Evolutionary conservation across 306 rosid species (phyloP).

Genomic region (Purshia tridentata): DNA sequence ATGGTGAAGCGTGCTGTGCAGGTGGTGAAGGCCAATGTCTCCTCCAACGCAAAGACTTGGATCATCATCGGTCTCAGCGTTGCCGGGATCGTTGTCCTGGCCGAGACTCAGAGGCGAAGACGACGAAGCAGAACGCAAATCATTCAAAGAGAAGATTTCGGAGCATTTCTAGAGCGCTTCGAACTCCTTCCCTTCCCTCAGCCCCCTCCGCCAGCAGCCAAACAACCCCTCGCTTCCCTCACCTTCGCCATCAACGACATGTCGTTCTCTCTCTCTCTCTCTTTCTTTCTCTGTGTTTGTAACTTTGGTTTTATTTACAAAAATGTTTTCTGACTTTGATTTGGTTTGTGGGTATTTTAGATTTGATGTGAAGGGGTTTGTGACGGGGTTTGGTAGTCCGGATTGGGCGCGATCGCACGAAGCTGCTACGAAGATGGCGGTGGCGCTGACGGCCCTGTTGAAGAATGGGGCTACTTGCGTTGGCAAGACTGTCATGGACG

Average conservation of each 20-base stretch:
- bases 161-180: slow-evolving; percentile 59
- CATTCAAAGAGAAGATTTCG: slow-evolving; percentile 34
- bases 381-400: slow-evolving; percentile 76
- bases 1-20: slow-evolving; percentile 48
- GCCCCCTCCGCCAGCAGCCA: slow-evolving; percentile 59
- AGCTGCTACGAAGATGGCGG: slow-evolving; percentile 53
- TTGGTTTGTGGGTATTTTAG: slow-evolving; percentile 32
- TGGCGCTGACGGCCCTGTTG: slow-evolving; percentile 51
- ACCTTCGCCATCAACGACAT: slow-evolving; percentile 62
- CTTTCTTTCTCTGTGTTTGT: neutral
- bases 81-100: slow-evolving; percentile 49
- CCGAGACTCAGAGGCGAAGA: slow-evolving; percentile 44
- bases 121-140: slow-evolving; percentile 19
- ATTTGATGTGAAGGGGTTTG: slow-evolving; percentile 61
- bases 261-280: slow-evolving; percentile 27
- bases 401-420: slow-evolving; percentile 68
- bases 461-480: slow-evolving; percentile 62
- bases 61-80: slow-evolving; percentile 55
- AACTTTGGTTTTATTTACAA: neutral
- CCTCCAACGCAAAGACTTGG: slow-evolving; percentile 67
- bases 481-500: slow-evolving; percentile 77
- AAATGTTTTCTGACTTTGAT: neutral
- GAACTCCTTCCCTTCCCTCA: slow-evolving; percentile 65
- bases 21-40: slow-evolving; percentile 44
- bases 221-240: slow-evolving; percentile 42